phyloP scores from a whole-genome alignment of 2,329 filamentous ascomycete genomes.

The Diaporthe caulivora region DNA sequence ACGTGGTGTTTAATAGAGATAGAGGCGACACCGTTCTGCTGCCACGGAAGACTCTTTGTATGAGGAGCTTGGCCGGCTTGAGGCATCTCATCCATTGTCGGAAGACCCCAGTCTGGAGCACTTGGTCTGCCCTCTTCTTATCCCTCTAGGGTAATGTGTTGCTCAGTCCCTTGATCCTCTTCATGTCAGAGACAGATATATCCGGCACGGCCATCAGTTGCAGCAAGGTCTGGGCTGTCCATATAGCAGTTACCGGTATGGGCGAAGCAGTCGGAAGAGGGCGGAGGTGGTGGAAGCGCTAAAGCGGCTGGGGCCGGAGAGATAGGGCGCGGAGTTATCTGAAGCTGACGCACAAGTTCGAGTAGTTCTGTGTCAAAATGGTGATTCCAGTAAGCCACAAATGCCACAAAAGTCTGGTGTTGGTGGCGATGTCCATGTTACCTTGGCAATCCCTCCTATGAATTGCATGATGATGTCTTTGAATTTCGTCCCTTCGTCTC shows the following conservation, averaged over 20 bases:
- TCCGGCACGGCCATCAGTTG: not conserved
- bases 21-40: slow-evolving; percentile 4
- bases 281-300: not conserved
- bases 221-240: not conserved
- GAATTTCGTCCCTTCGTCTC: not conserved
- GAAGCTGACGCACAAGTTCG: not conserved
- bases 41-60: slow-evolving; percentile 7
- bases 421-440: not conserved
- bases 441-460: not conserved
- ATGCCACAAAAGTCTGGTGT: fast-evolving
- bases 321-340: not conserved
- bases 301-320: not conserved
- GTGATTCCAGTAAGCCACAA: not conserved
- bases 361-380: not conserved
- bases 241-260: not conserved
- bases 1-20: not conserved
- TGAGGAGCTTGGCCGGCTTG: not conserved
- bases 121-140: slow-evolving; percentile 5
- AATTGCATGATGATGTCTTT: not conserved
- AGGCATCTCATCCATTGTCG: not conserved
- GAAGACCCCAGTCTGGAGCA: not conserved
- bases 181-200: not conserved
- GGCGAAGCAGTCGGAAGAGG: no score
- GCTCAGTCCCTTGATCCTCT: not conserved
- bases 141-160: not conserved